Percentiles rank a stretch among this genome's conserved stretches.
Conservation (phyloP, 2,329 filamentous ascomycete species). For the Xylariaceae sp. region DNA sequence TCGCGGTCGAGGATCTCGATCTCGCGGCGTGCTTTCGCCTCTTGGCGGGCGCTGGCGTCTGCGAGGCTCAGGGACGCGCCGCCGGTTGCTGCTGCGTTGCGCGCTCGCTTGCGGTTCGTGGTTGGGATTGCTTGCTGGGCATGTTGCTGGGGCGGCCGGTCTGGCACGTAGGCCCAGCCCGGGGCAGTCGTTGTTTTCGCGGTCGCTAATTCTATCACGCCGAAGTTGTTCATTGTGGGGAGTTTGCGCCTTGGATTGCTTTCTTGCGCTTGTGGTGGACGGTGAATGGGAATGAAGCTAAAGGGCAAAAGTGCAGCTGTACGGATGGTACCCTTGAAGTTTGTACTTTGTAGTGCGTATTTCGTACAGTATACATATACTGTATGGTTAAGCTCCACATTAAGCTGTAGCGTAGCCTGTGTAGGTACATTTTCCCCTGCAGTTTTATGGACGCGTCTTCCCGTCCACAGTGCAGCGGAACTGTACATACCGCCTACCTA, state of each 20-base stretch:
- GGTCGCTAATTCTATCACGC: slow-evolving; percentile 78
- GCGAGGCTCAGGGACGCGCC: slow-evolving; percentile 49
- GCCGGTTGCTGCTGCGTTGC: slow-evolving; percentile 51
- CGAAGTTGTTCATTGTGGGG: slow-evolving; percentile 58
- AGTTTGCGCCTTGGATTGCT: not conserved
- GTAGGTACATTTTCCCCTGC: too few species aligned
- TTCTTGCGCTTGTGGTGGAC: not conserved
- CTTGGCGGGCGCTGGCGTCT: slow-evolving; percentile 75
- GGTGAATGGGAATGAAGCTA: not conserved
- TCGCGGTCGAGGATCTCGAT: slow-evolving; percentile 80
- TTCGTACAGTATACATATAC: too few species aligned
- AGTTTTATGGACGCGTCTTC: too few species aligned
- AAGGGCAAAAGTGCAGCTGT: not conserved
- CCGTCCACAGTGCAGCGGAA: too few species aligned
- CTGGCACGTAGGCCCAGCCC: slow-evolving; percentile 89
- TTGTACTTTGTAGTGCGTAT: too few species aligned
- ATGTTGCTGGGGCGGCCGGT: slow-evolving; percentile 52
- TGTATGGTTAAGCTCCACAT: too few species aligned
- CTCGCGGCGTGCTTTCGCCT: slow-evolving; percentile 75
- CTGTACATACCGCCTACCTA: too few species aligned
- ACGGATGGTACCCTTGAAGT: too few species aligned
- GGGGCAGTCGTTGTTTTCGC: slow-evolving; percentile 66
- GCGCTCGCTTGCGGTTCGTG: slow-evolving; percentile 65
- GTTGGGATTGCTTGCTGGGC: slow-evolving; percentile 35
- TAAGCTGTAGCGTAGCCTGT: too few species aligned